phyloP scores from a whole-genome alignment of 192 early-diverging fungal species.

The Mortierella claussenii region DNA sequence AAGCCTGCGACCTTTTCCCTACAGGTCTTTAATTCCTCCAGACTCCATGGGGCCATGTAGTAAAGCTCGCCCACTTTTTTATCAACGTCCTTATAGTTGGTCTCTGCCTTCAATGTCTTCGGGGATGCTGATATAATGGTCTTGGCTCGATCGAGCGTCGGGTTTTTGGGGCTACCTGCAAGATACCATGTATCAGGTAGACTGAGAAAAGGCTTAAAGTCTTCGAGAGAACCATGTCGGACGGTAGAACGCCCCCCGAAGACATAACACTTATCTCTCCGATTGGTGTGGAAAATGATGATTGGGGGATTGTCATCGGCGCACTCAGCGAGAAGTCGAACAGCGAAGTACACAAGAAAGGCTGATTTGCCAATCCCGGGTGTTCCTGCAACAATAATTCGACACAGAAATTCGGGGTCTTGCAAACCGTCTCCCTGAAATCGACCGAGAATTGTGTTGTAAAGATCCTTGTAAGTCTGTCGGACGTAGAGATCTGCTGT shows the following conservation, averaged over 20 bases:
- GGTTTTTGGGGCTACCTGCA: slow-evolving; percentile 13
- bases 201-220: slow-evolving; percentile 14
- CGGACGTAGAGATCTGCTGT: no score
- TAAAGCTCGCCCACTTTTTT: slow-evolving; percentile 3
- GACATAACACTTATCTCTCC: slow-evolving; percentile 3
- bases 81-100: slow-evolving; percentile 15
- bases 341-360: slow-evolving; percentile 37
- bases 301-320: slow-evolving; percentile 11
- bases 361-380: slow-evolving; percentile 41
- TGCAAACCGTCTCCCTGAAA: no score
- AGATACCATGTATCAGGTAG: slow-evolving; percentile 22
- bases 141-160: slow-evolving; percentile 22
- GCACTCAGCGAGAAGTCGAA: slow-evolving; percentile 20
- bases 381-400: slow-evolving; percentile 31
- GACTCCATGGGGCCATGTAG: slow-evolving; percentile 12
- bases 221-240: neutral
- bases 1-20: slow-evolving; percentile 5
- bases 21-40: slow-evolving; percentile 8
- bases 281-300: slow-evolving; percentile 22
- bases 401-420: no score
- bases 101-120: neutral
- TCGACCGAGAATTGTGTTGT: no score
- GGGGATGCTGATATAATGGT: slow-evolving; percentile 12
- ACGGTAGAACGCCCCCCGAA: neutral
- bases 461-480: no score